Conservation (phyloP, 2,329 filamentous ascomycete genomes). For the Fusarium miscanthi region DNA sequence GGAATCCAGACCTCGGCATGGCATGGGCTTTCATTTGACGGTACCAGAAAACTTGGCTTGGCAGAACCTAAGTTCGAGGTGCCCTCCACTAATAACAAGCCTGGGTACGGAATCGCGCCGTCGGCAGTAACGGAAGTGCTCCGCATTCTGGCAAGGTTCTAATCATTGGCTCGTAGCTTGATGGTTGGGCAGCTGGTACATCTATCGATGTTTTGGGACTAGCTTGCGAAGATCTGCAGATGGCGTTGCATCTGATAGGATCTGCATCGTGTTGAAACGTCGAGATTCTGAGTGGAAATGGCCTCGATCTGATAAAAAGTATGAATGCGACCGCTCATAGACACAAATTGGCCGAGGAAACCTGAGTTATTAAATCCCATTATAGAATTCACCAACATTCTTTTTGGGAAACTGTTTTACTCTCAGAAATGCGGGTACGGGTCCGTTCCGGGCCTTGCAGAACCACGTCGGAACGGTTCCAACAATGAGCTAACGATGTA, state of each 20-base stretch:
- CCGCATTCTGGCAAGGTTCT: not conserved
- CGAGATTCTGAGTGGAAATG: not conserved
- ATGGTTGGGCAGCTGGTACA: not conserved
- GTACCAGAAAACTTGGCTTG: rapidly evolving
- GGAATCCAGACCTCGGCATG: not conserved
- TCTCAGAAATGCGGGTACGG: not conserved
- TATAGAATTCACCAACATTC: rapidly evolving
- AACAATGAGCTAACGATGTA: not conserved
- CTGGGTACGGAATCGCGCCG: not conserved
- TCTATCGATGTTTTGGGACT: not conserved
- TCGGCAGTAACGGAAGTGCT: not conserved
- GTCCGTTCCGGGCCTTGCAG: not conserved
- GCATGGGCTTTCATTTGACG: rapidly evolving
- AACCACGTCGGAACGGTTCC: not conserved
- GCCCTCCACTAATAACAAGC: not conserved
- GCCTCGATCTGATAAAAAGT: rapidly evolving
- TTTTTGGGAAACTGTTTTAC: rapidly evolving
- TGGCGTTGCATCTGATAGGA: not conserved
- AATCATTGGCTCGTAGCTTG: not conserved
- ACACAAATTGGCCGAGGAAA: rapidly evolving
- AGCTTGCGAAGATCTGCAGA: not conserved
- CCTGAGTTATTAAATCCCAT: rapidly evolving
- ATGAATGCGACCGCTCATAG: rapidly evolving
- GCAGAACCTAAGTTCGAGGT: rapidly evolving
- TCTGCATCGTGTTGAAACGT: not conserved